Evolutionary conservation across 257 asterid species (phyloP), one percentile per base, ranked within the genome.

Genomic region (Rubia yunnanensis): DNA sequence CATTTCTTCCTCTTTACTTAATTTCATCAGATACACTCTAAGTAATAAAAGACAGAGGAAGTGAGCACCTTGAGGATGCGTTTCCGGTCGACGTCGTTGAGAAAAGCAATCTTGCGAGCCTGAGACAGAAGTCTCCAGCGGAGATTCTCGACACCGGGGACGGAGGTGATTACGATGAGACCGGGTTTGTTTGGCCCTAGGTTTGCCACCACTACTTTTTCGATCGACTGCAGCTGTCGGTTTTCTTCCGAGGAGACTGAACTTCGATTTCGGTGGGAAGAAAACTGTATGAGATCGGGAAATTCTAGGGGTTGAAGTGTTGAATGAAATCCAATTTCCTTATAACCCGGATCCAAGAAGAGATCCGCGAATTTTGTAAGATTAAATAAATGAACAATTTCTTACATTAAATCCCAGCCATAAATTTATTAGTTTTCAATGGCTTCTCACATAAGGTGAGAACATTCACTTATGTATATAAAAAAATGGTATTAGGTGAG

Each of bases 151-250:
- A 92, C 79, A 68, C 50, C 52, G 48, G 91, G 88, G 53, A 88
- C 85, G 14, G 92, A 92, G 52, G 34, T 66, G 73, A 88, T 49
- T 50, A 92, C 81, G n/a, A 92, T 63, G 31, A 92, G 87, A 74
- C 98, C 98, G 56, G 95, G 90, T 57, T 96, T 96, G 10, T 60
- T 68, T 13, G 87, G 89, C 53, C 96, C 96, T 68, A 92, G 85
- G 76, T 68, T 81, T 74, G 84, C 85, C 86, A 87, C 76, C 5
- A 87, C 67, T 36, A 75, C 36, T 46, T 44, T 23, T 7, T 84
- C 64, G 67, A 85, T 74, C 5, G 67, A 80, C 55, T 66, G 66
- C 15, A 81, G 82, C 36, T 92, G 87, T 59, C 72, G 79, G 63
- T 27, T 60, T 76, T 80, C 84, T 31, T 77, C 82, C 30, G 70